Evolutionary conservation across 208 protist genomes (phyloP), one percentile per base, ranked within the genome.

Genomic region (Angomonas desouzai): DNA sequence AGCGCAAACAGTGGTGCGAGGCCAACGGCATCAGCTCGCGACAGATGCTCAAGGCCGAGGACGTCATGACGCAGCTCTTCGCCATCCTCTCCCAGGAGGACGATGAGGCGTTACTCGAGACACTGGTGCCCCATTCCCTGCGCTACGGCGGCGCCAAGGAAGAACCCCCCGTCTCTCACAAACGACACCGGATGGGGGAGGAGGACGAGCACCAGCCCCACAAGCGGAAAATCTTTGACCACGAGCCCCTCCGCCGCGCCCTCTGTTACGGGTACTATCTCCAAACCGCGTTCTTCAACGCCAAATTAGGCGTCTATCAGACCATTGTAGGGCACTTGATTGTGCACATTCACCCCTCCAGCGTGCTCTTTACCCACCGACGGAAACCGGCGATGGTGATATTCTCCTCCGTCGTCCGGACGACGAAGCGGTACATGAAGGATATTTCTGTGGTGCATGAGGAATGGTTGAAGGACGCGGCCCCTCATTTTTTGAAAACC

Each of bases 381-480:
- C 81, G 74, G 57, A 93, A 93, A 51, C 87, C 91, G 0, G 76
- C 89, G 23, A 56, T 97, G 3, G 86, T 97, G 0, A 53, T 97
- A 10, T 97, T 93, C 66, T 87, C 91, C 74, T 92, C 76, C 53
- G 82, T 97, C 9, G 87, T 97, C 22, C 83, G 81, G 27, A 97
- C 91, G 6, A 94, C 83, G 20, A 93, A 92, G 67, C 77, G 81
- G 32, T 97, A 93, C 76, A 94, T 97, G 85, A 92, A 93, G 62
- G 87, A 94, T 61, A 79, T 96, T 3, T 87, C 87, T 0, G 85
- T 93, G 16, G 79, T 97, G 33, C 79, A 91, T 16, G 88, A 97
- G 68, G 84, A 94, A 36, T 94, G 87, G 91, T 76, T 97, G 40
- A 76, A 76, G 48, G 88, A 93, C 22, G 86, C 89, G 9, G 79